phyloP scores from a whole-genome alignment of 2,329 filamentous ascomycete species.

The Sphaerostilbella broomeana region DNA sequence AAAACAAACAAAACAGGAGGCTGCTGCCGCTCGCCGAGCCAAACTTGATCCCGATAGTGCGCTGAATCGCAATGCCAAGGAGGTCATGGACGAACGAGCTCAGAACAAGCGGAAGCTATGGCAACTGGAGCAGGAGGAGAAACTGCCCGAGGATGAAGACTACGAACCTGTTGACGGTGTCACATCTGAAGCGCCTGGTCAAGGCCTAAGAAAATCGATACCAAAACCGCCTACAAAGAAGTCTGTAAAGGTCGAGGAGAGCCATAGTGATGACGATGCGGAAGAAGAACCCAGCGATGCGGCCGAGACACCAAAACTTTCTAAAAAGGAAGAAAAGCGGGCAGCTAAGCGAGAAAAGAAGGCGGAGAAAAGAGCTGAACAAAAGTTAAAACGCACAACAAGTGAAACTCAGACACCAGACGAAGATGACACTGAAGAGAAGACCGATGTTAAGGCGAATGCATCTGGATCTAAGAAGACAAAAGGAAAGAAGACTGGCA shows the following conservation, averaged over 20 bases:
- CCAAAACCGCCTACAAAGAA: constrained; percentile 49
- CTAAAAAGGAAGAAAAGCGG: constrained; percentile 50
- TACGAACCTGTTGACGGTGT: constrained; percentile 45
- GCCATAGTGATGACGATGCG: constrained; percentile 19
- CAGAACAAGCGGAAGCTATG: constrained; percentile 75
- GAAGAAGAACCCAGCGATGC: constrained; percentile 25
- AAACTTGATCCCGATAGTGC: constrained; percentile 89
- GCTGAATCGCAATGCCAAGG: constrained; percentile 74
- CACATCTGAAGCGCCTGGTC: constrained; percentile 53
- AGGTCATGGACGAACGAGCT: constrained; percentile 78
- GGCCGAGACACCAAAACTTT: constrained; percentile 42
- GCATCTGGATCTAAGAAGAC: constrained; percentile 25
- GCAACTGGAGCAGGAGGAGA: constrained; percentile 48
- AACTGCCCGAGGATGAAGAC: constrained; percentile 34
- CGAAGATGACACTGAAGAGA: constrained; percentile 7
- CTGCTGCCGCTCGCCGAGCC: constrained; percentile 71
- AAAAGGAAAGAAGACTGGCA: constrained; percentile 16
- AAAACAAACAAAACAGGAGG: constrained; percentile 91
- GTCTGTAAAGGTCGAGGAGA: constrained; percentile 11
- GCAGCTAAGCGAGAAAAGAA: constrained; percentile 41
- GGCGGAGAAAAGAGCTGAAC: constrained; percentile 25
- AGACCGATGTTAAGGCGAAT: constrained; percentile 14
- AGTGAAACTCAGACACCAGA: constrained; percentile 16
- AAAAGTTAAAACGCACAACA: constrained; percentile 19
- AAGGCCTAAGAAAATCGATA: constrained; percentile 51